Percentiles rank a stretch among this genome's conserved stretches.
Conservation (phyloP, 495 filamentous ascomycete species). For the Hyaloscypha hepaticicola region DNA sequence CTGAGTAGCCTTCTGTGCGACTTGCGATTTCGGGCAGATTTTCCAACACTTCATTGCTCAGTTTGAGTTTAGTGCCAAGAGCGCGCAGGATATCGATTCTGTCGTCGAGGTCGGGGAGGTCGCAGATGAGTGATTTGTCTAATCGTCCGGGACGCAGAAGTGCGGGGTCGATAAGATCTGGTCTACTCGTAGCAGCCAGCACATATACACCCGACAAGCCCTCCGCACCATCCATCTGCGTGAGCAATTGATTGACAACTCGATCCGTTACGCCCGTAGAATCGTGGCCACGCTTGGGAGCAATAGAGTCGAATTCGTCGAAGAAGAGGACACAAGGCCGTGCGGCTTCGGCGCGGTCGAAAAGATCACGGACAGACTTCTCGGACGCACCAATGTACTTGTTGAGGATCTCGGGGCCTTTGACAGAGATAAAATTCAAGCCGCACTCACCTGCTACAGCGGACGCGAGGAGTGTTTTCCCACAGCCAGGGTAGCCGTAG, state of each 20-base stretch:
- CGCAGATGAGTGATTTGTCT: slow-evolving; percentile 88
- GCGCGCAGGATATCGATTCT: slow-evolving; percentile 83
- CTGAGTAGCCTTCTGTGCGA: slow-evolving; percentile 86
- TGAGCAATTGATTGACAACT: slow-evolving; percentile 97
- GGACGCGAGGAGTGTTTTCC: slow-evolving; percentile 90
- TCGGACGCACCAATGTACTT: slow-evolving; percentile 98
- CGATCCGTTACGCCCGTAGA: slow-evolving; percentile 95
- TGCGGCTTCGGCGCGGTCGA: slow-evolving; percentile 86
- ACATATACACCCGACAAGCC: slow-evolving; percentile 94
- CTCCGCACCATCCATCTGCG: slow-evolving; percentile 98
- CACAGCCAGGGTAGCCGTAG: slow-evolving; percentile 94
- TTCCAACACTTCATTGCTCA: slow-evolving; percentile 58
- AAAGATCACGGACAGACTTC: slow-evolving; percentile 91
- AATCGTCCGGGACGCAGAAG: slow-evolving; percentile 84
- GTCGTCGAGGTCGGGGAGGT: slow-evolving; percentile 76
- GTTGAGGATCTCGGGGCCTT: slow-evolving; percentile 96
- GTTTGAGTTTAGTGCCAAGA: slow-evolving; percentile 72
- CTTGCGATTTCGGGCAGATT: slow-evolving; percentile 64
- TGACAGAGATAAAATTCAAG: slow-evolving; percentile 96
- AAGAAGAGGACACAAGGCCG: slow-evolving; percentile 94
- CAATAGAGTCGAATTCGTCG: slow-evolving; percentile 96
- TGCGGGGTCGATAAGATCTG: slow-evolving; percentile 93
- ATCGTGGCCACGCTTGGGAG: slow-evolving; percentile 95
- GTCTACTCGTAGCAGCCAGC: slow-evolving; percentile 85
- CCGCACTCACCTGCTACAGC: slow-evolving; percentile 96